Evolutionary conservation across 2,329 filamentous ascomycete species (phyloP).

Genomic region (Davidsoniella neocaledoniae): DNA sequence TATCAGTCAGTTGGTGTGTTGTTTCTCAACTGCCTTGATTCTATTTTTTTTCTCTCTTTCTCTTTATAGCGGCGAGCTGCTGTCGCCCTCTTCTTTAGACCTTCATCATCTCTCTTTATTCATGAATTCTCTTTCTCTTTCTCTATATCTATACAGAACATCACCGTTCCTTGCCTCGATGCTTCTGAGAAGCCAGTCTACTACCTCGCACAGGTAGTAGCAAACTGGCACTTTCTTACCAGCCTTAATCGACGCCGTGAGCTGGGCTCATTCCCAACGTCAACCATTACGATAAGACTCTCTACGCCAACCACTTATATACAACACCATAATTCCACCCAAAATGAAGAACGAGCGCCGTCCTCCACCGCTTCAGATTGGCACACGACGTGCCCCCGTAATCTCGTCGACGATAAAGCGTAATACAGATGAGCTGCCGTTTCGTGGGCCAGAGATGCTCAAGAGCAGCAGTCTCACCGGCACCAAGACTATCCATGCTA

Average conservation of each 20-base stretch:
- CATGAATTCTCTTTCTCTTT: background rate
- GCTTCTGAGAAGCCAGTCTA: slow-evolving; percentile 1
- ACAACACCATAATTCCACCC: background rate
- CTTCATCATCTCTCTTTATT: background rate
- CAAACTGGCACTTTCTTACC: background rate
- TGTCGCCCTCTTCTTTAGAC: background rate
- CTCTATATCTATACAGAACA: background rate
- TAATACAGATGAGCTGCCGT: background rate
- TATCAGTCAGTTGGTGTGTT: background rate
- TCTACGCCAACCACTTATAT: background rate
- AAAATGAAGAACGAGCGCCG: slow-evolving; percentile 5
- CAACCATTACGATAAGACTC: background rate
- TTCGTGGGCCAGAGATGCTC: background rate
- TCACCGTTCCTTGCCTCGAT: background rate
- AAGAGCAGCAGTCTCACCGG: background rate
- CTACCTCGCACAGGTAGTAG: too few relatives aligned
- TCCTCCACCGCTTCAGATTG: slow-evolving; percentile 2
- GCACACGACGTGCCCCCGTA: background rate
- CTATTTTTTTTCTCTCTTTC: background rate
- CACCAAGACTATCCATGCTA: background rate
- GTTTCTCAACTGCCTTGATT: background rate
- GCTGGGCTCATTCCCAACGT: slow-evolving; percentile 3
- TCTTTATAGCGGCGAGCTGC: too few relatives aligned
- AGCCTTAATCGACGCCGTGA: slow-evolving; percentile 4
- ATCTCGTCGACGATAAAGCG: background rate